phyloP scores from a whole-genome alignment of 345 rosid species.

The Salix caprea region DNA sequence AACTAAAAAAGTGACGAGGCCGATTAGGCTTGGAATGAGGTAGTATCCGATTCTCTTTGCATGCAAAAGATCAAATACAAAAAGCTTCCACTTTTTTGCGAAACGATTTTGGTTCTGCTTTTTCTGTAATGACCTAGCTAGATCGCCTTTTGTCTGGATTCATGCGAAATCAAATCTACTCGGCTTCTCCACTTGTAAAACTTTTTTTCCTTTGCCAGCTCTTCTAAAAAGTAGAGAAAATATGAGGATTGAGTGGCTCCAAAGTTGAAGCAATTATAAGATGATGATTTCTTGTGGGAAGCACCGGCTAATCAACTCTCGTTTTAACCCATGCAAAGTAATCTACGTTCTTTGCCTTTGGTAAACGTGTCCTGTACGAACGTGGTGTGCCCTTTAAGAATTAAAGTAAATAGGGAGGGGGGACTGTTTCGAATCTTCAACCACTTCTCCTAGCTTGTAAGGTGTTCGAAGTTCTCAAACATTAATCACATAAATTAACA shows the following conservation, averaged over 20 bases:
- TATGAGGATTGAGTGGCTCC: conserved; percentile 25
- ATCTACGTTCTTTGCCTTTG: conserved; percentile 38
- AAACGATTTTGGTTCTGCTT: conserved; percentile 4
- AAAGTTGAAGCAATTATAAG: conserved; percentile 56
- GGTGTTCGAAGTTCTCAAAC: too few relatives aligned
- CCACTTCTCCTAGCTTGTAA: too few relatives aligned
- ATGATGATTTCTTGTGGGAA: conserved; percentile 69
- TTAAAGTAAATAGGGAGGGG: too few relatives aligned
- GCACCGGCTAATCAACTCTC: conserved; percentile 31
- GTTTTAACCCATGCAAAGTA: conserved; percentile 53
- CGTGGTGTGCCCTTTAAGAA: conserved; percentile 1
- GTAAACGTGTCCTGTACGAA: conserved; percentile 50
- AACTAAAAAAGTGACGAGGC: neutral
- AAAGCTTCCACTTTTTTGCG: conserved; percentile 1
- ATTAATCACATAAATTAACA: too few relatives aligned
- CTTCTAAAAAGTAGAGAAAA: conserved; percentile 28
- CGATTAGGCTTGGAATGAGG: conserved; percentile 2
- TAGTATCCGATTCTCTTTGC: conserved; percentile 33
- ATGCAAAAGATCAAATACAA: neutral
- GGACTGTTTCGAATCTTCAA: too few relatives aligned
- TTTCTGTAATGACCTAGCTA: neutral
- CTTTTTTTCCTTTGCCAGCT: neutral
- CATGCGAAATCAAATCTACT: conserved; percentile 33
- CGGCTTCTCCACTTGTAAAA: conserved; percentile 8
- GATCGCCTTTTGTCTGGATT: conserved; percentile 13